Evolutionary conservation across 306 rosid species (phyloP), one percentile per base, ranked within the genome.

Genomic region (Dryas drummondii): DNA sequence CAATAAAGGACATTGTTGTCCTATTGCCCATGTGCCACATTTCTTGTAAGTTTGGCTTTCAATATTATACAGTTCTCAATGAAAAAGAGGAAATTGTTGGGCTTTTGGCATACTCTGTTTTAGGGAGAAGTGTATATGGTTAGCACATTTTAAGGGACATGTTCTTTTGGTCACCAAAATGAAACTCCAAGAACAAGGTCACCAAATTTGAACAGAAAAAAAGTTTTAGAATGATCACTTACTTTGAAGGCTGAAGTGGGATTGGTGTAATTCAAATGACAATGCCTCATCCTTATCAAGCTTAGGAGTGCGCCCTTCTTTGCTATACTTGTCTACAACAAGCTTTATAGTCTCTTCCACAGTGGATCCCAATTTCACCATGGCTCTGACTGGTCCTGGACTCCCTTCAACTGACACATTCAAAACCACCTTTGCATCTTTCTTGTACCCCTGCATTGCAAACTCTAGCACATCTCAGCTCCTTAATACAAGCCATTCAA

Each of bases 351-450:
- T 84, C 4, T 94, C 94, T 2, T 88, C 93, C 70, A 94, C 96
- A 5, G 78, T 90, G 1, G 96, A 89, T 59, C 94, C 94, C 27
- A 91, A 64, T 63, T 94, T 91, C 42, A 94, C 89, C 97, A 94
- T 82, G 46, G 90, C 79, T 57, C 91, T 78, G 0, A 94, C 80
- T 49, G 97, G 94, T 66, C 97, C 98, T 10, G 97, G 87, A 76
- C 97, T 94, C 70, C 98, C 94, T 75, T 94, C 98, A 5, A 94
- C 96, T 0, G 87, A 87, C 77, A 94, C 96, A 68, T 82, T 94
- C 42, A 94, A 81, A 15, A 94, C 97, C 70, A 94, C 98, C 83
- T 94, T 91, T 6, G 96, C 88, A 71, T 90, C 96, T 79, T 84
- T 89, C 66, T 82, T 86, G 86, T 88, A 88, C 12, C 78, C 85